phyloP scores from a whole-genome alignment of 2,329 filamentous ascomycete species.

The Penicillium sp. region DNA sequence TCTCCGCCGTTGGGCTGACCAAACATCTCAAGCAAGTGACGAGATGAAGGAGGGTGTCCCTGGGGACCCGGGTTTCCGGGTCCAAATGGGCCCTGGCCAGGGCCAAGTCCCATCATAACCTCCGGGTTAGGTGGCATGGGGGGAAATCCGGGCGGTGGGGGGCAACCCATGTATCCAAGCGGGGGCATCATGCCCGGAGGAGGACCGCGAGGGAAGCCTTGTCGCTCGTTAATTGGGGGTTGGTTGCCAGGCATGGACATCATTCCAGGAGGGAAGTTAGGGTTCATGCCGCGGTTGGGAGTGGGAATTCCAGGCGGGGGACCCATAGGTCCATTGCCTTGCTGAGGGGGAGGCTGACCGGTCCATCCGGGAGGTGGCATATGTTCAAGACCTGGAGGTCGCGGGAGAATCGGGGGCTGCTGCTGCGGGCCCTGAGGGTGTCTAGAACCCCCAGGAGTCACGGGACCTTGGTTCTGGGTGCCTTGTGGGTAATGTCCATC shows the following conservation, averaged over 20 bases:
- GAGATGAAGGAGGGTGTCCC: slow-evolving; percentile 39
- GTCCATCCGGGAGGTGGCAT: slow-evolving; percentile 42
- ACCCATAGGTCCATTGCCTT: slow-evolving; percentile 35
- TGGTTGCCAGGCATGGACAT: slow-evolving; percentile 48
- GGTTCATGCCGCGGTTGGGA: slow-evolving; percentile 37
- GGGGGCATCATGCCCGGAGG: slow-evolving; percentile 48
- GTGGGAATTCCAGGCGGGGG: slow-evolving; percentile 42
- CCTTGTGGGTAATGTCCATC: slow-evolving; percentile 40
- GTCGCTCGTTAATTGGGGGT: slow-evolving; percentile 37
- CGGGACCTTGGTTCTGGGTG: slow-evolving; percentile 29
- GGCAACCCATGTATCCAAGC: slow-evolving; percentile 46
- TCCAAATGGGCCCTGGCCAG: slow-evolving; percentile 37
- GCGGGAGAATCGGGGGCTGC: slow-evolving; percentile 40
- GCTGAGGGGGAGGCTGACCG: slow-evolving; percentile 37
- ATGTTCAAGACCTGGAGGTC: slow-evolving; percentile 47
- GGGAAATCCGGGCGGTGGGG: slow-evolving; percentile 40
- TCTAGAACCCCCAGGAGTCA: slow-evolving; percentile 36
- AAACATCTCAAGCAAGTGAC: slow-evolving; percentile 47
- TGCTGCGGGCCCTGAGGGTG: slow-evolving; percentile 31
- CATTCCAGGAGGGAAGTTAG: slow-evolving; percentile 46
- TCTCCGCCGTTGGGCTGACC: slow-evolving; percentile 38
- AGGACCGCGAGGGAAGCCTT: slow-evolving; percentile 39
- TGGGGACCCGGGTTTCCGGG: slow-evolving; percentile 38
- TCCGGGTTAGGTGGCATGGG: slow-evolving; percentile 42
- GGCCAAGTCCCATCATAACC: slow-evolving; percentile 38